Conservation (phyloP, 2,329 filamentous ascomycete genomes). For the Eutypa lata region DNA sequence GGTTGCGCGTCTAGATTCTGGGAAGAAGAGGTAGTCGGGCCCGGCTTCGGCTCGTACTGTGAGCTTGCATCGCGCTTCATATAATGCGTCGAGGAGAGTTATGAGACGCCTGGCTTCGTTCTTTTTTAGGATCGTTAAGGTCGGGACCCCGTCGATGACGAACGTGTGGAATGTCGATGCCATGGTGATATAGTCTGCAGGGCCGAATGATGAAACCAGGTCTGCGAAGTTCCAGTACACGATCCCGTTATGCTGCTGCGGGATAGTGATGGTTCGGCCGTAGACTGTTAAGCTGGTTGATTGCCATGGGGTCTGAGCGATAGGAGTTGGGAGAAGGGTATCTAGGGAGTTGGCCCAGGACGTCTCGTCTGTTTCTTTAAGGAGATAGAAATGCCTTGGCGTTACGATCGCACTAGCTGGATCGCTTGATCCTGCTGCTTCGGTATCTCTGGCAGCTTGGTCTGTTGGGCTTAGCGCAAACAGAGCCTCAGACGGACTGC, state of each 20-base stretch:
- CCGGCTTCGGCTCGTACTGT: constrained; percentile 64
- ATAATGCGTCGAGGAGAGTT: constrained; percentile 74
- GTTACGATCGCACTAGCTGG: constrained; percentile 9
- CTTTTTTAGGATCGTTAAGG: constrained; percentile 66
- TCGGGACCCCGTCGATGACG: constrained; percentile 67
- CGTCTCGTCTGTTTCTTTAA: constrained; percentile 19
- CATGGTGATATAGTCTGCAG: constrained; percentile 79
- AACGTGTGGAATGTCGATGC: constrained; percentile 78
- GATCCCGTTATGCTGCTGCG: constrained; percentile 53
- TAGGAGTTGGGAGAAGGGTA: constrained; percentile 3
- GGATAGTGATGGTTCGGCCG: constrained; percentile 59
- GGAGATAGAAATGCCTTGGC: constrained; percentile 27
- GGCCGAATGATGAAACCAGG: constrained; percentile 67
- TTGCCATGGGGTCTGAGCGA: constrained; percentile 34
- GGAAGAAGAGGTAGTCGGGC: constrained; percentile 77
- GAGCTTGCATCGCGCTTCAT: constrained; percentile 78
- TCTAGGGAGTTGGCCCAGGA: constrained; percentile 23
- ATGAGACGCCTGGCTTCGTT: constrained; percentile 81
- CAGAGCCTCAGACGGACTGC: constrained; percentile 1
- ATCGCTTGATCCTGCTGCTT: constrained; percentile 4
- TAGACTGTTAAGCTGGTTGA: constrained; percentile 52
- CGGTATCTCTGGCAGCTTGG: neutral
- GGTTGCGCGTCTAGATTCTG: constrained; percentile 42
- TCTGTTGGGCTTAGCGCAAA: neutral
- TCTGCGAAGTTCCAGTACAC: constrained; percentile 66